Evolutionary conservation across 352 stramenopile genomes (phyloP), one percentile per base, ranked within the genome.

Genomic region (Phytopythium vexans): DNA sequence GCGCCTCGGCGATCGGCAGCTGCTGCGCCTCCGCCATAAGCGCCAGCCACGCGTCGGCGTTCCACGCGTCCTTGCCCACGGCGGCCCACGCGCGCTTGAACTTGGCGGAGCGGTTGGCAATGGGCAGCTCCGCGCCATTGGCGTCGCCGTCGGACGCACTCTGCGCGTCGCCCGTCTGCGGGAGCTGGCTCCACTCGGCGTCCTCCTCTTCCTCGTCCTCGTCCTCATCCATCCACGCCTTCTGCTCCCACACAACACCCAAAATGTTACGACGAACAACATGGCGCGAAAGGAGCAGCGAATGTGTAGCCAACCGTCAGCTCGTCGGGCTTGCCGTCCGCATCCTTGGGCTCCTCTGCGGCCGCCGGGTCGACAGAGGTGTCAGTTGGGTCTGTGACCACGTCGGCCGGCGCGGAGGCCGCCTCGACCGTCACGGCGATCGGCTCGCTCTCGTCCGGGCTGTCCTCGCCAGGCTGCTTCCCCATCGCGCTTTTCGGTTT

Each of bases 371-470:
- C n/a, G 9, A 43, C 40, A 14, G 7, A 21, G 16, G 10, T 38
- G 16, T 33, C 8, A 5, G 39, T 27, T 27, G 21, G 21, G 21
- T 27, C 33, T 14, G 8, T 31, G 27, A 32, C 44, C 39, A 15
- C 10, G 39, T 12, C 11, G 1, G 37, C 9, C 27, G 49, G 15
- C 6, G 41, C 32, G 12, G 16, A 41, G 32, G 37, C 39, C 9
- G 41, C 31, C 46, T 41, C 41, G 32, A 66, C 53, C 41, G 64
- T 41, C 6, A 59, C 46, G 41, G 57, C 61, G 36, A 94, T 91
- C 49, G 77, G 84, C 77, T 94, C 84, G 68, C 92, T 82, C 62
- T 94, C 84, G 51, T 94, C 84, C 15, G 84, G 92, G 64, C 84
- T 94, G 63, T 94, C 84, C 41, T 79, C 76, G 41, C 52, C 72